Evolutionary conservation across 1,284 basidiomycete genomes (phyloP), one percentile per base, ranked within the genome.

Genomic region (Rhodotorula sp.): DNA sequence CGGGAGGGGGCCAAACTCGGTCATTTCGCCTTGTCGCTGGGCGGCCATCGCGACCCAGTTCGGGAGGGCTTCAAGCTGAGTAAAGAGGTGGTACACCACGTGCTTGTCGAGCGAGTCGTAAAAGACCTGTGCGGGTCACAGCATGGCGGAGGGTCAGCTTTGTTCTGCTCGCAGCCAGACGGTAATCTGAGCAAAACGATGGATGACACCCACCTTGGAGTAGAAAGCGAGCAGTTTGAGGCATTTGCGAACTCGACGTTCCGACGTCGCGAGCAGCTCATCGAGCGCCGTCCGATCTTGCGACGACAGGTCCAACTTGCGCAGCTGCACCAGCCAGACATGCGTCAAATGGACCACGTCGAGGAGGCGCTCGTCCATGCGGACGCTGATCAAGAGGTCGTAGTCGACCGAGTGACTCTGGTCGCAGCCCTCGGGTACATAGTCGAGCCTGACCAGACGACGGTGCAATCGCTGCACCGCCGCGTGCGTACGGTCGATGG

Each of bases 211-310:
- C 14, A 68, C 68, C 57, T 73, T 73, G 49, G 69, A 60, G 63
- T 75, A 75, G 54, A 75, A 76, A 1, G 72, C 70, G 60, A 66
- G 60, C 3, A 73, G 45, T 59, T 73, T 73, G 69, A 73, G 69
- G 47, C 64, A 69, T 50, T 73, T 73, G 23, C 74, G 60, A 31
- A 76, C 72, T 21, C 74, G 66, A 45, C 68, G 64, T 43, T 76
- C 72, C 49, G 66, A 66, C 21, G 63, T 43, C 19, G 57, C 70
- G 31, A 69, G 60, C 23, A 76, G 45, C 8, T 54, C 60, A 14
- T 67, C 67, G 26, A 73, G 59, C 23, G 66, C 62, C 5, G 5
- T 14, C 15, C 61, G 67, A 18, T 73, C 66, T 21, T 63, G 50
- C n/a, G 28, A n/a, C 18, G 57, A 34, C 19, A 70, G 48, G 8